Percentiles rank a stretch among this genome's conserved stretches.
These are phyloP conservation scores for Zygoascus biomembranicola DNA, from an alignment of 805 yeast species.

Conservation along the genomic window DNA sequence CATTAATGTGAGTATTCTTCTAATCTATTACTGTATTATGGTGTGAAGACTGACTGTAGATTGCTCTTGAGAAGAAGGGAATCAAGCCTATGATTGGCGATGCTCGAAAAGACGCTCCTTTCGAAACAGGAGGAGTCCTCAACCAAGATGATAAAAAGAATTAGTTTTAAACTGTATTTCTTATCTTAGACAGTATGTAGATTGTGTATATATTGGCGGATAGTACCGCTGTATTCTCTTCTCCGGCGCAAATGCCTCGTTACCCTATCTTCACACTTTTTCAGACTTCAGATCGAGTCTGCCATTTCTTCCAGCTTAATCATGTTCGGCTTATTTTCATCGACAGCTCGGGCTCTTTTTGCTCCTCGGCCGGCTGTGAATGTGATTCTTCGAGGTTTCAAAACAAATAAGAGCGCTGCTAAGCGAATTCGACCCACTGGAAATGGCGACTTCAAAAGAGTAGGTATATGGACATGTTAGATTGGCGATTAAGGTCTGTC, in stretches of 20 bases:
- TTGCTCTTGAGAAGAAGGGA: conserved; percentile 59
- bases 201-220: too few species aligned
- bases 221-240: too few species aligned
- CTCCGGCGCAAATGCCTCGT: not conserved
- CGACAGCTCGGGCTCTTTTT: not conserved
- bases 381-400: conserved; percentile 20
- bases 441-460: conserved; percentile 50
- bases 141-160: conserved; percentile 7
- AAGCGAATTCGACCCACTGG: conserved; percentile 79
- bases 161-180: not conserved
- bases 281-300: not conserved
- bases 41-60: conserved; percentile 20
- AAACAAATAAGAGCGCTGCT: conserved; percentile 81
- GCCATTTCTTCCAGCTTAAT: not conserved
- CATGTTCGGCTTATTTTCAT: not conserved
- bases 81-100: conserved; percentile 78
- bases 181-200: not conserved
- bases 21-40: not conserved
- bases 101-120: conserved; percentile 85
- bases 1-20: conserved; percentile 45
- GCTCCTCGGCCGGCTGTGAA: not conserved
- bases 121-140: conserved; percentile 38
- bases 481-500: not conserved
- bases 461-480: conserved; percentile 16
- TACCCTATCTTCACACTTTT: not conserved